Evolutionary conservation across 1,284 basidiomycete species (phyloP), one percentile per base, ranked within the genome.

Genomic region (Irpex lacteus): DNA sequence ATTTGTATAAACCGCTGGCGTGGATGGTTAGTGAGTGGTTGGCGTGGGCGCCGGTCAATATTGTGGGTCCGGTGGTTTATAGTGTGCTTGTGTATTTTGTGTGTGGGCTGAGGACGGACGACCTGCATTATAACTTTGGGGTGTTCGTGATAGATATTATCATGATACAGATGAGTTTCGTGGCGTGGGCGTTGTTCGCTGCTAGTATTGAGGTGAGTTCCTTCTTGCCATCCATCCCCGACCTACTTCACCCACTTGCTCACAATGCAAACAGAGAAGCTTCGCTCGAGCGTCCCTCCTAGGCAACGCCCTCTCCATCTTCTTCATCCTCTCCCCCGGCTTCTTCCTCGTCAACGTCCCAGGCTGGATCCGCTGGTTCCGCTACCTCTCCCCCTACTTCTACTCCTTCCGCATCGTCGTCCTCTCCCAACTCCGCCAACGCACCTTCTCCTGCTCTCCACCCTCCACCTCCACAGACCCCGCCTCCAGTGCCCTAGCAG

Each of bases 341-440:
- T 65, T 55, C 61, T 65, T 65, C 47, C 49, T 65, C 47, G 57
- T 65, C 40, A 63, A 65, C 59, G 61, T 65, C 36, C 61, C 64
- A 15, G 64, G 64, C 53, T 65, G 61, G 61, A 63, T 65, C 34
- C 61, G 61, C 32, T 65, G 61, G 64, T 62, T 63, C 64, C 61
- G 61, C 50, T 65, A 57, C 60, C 9, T 65, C 50, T 65, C 61
- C 11, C 64, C 61, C 13, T 57, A 62, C 59, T 65, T 65, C 59
- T 65, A 55, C 61, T 62, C 64, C 61, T 65, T 60, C 59, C 61
- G 61, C 61, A 65, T 65, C 58, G 36, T 65, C 59, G 18, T 60
- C 61, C 26, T 65, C 53, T 60, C 64, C 19, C 64, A 65, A 38
- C 62, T 65, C 53, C 61, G 64, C 61, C 40, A 63, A 54, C 61